A percentile compares a stretch with the other conserved stretches of the same genome.
Conservation (phyloP, 352 stramenopile species). For the Blastocystis sp. region DNA sequence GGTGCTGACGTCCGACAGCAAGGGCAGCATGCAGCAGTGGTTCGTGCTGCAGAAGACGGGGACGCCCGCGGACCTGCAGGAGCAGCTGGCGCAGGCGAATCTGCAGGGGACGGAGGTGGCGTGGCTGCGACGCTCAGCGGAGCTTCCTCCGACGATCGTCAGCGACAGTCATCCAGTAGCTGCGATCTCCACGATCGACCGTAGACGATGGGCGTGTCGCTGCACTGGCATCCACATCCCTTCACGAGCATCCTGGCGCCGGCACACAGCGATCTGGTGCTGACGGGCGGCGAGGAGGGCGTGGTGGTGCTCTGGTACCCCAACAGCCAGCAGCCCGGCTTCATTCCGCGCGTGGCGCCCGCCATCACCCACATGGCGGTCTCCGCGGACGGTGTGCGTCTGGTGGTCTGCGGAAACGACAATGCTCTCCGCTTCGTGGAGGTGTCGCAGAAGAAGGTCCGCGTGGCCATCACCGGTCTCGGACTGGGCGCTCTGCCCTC, state of each 20-base stretch:
- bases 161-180: neutral
- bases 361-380: neutral
- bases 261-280: neutral
- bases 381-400: neutral
- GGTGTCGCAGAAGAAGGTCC: neutral
- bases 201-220: neutral
- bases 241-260: neutral
- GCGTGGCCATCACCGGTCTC: neutral
- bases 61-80: neutral
- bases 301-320: neutral
- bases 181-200: neutral
- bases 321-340: neutral
- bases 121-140: neutral
- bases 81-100: neutral
- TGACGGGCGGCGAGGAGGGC: conserved; percentile 20
- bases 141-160: neutral
- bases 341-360: conserved; percentile 9
- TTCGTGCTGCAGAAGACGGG: neutral
- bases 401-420: neutral
- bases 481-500: neutral
- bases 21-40: conserved; percentile 20
- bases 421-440: conserved; percentile 19
- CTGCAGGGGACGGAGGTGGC: neutral
- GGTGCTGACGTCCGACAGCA: neutral
- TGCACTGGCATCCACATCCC: conserved; percentile 31